Evolutionary conservation across 345 rosid species (phyloP).

Genomic region (Fremontodendron californicum): DNA sequence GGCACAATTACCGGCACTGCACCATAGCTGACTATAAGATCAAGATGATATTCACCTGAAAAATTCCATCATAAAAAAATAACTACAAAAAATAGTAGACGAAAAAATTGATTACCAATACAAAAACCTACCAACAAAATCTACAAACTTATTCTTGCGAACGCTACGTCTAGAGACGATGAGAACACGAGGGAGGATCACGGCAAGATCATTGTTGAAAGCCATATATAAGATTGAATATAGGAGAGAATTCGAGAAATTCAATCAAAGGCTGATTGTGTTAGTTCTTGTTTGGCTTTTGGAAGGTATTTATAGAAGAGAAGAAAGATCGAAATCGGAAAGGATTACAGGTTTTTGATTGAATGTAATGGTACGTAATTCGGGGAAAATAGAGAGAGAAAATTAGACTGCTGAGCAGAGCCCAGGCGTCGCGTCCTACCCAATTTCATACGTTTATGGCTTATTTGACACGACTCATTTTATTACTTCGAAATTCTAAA

Average conservation of each 20-base stretch:
- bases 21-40: slow-evolving; percentile 69
- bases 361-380: background rate
- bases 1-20: slow-evolving; percentile 89
- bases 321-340: background rate
- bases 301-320: background rate
- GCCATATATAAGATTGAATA: slow-evolving; percentile 20
- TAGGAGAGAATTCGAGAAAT: background rate
- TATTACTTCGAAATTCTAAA: background rate
- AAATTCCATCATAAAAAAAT: background rate
- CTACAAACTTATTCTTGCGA: slow-evolving; percentile 86
- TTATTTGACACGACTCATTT: background rate
- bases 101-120: background rate
- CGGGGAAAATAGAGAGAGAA: background rate
- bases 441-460: background rate
- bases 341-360: background rate
- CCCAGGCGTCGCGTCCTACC: background rate
- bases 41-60: slow-evolving; percentile 90
- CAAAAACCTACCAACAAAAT: slow-evolving; percentile 62
- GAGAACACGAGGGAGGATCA: slow-evolving; percentile 74
- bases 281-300: background rate
- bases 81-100: background rate
- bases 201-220: slow-evolving; percentile 46
- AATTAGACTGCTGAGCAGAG: background rate
- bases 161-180: slow-evolving; percentile 79
- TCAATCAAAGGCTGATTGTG: background rate